Base-by-base conservation (phyloP, 371 early-diverging fungal genomes). In the Phascolomyces articulosus region DNA sequence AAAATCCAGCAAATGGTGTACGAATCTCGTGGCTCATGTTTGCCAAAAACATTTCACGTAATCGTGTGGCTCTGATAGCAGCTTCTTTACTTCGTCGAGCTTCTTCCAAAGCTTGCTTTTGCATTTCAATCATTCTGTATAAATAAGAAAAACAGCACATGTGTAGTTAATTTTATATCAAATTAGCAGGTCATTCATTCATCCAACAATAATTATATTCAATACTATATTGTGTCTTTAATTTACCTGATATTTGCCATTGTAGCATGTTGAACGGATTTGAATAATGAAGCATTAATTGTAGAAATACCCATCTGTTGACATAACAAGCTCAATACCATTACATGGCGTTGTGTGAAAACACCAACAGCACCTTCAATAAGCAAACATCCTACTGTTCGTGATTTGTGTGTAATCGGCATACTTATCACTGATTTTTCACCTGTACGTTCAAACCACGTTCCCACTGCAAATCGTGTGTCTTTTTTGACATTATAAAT, bases 301-400 rank as follows among this genome's bases (percentile, higher is more conserved):
- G 84, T 82, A 1, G 86, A 86, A 31, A 86, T 86, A 26, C 86
- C 86, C 67, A 86, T 73, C 53, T 86, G 86, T 29, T 86, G 86
- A 40, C 84, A 84, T 9, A 86, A 38, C 2, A 86, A 49, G 26
- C 82, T 84, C 63, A 86, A 70, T 1, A 86, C 86, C 7, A 80
- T 70, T 64, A 86, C 69, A 59, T 84, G 74, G 34, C 82, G 74
- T 61, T 82, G 84, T 0, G 86, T 83, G 56, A 86, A 84, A 15
- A 81, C 80, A 21, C 86, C 78, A n/a, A 70, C 73, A 0, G 85
- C 77, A 4, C 84, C 83, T 60, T 86, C 85, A 59, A 86, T 72
- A 63, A 84, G 80, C 18, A 86, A 55, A 10, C 84, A 84, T 0
- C 86, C 86, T 8, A 73, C 83, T 15, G 84, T 48, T 1, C 72